Conservation (phyloP, 2,329 filamentous ascomycete genomes). For the Penicillium expansum region DNA sequence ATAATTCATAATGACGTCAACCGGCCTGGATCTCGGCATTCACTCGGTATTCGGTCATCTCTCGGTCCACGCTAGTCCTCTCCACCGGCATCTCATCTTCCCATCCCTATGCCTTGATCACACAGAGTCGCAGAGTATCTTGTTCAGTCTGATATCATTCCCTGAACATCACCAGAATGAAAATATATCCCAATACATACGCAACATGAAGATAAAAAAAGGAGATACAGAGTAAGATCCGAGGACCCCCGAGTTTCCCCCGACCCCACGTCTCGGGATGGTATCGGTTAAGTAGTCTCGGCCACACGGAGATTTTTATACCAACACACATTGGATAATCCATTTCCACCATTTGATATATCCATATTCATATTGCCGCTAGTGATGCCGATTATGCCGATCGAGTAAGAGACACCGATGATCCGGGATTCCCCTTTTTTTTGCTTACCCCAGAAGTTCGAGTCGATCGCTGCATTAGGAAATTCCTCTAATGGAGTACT, state of each 20-base stretch:
- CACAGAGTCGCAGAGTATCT: no score
- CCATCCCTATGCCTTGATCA: no score
- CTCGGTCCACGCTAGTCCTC: neutral
- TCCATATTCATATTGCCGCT: neutral
- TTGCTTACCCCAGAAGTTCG: neutral
- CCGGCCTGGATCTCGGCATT: neutral
- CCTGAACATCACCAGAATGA: no score
- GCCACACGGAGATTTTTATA: constrained; percentile 33
- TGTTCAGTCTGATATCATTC: no score
- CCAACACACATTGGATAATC: neutral
- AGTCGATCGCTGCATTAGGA: neutral
- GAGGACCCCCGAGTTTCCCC: constrained; percentile 5
- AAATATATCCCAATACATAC: neutral
- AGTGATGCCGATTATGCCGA: neutral
- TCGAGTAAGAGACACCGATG: neutral
- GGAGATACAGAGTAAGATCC: neutral
- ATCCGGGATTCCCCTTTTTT: neutral
- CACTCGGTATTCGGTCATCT: neutral
- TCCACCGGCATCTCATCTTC: no score
- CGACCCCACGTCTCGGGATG: constrained; percentile 28
- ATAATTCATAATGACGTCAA: neutral
- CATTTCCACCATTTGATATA: neutral
- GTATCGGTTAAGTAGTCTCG: constrained; percentile 36
- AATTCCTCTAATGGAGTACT: no score
- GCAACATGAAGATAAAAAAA: neutral